Conservation (phyloP, 148 eudicot species). For the Camellia lanceoleosa region DNA sequence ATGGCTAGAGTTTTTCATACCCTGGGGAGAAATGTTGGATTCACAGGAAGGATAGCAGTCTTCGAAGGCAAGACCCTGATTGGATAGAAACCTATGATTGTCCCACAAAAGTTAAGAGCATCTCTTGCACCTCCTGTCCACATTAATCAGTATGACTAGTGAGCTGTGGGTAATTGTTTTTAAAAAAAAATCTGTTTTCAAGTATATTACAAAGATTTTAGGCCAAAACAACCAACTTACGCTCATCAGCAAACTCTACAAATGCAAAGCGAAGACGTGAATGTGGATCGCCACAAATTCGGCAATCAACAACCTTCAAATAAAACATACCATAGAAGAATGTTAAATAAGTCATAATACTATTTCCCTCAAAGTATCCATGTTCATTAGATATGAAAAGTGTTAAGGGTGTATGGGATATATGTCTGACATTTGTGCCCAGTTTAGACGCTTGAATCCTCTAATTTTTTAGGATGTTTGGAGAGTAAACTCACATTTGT, state of each 20-base stretch:
- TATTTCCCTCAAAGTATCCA: background rate
- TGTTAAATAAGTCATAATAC: background rate
- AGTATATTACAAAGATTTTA: background rate
- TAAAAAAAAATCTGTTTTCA: background rate
- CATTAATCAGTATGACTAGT: constrained; percentile 17
- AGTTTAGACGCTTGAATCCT: too few relatives aligned
- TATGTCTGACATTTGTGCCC: too few relatives aligned
- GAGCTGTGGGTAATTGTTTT: constrained; percentile 11
- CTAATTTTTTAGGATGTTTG: too few relatives aligned
- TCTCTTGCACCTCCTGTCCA: constrained; percentile 77
- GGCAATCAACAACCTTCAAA: constrained; percentile 45
- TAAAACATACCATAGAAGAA: background rate
- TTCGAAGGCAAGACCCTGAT: constrained; percentile 89
- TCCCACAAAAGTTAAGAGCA: constrained; percentile 71
- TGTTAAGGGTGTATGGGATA: too few relatives aligned
- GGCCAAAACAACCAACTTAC: constrained; percentile 41
- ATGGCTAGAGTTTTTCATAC: constrained; percentile 32
- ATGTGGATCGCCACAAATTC: constrained; percentile 95
- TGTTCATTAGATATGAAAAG: too few relatives aligned
- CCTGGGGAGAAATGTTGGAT: constrained; percentile 94
- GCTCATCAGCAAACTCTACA: constrained; percentile 85
- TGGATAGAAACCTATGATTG: constrained; percentile 82
- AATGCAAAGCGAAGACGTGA: constrained; percentile 98
- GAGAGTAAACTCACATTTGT: too few relatives aligned
- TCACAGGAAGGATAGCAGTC: constrained; percentile 97